Evolutionary conservation across 2,329 filamentous ascomycete species (phyloP).

Genomic region (Diaporthe longicolla): DNA sequence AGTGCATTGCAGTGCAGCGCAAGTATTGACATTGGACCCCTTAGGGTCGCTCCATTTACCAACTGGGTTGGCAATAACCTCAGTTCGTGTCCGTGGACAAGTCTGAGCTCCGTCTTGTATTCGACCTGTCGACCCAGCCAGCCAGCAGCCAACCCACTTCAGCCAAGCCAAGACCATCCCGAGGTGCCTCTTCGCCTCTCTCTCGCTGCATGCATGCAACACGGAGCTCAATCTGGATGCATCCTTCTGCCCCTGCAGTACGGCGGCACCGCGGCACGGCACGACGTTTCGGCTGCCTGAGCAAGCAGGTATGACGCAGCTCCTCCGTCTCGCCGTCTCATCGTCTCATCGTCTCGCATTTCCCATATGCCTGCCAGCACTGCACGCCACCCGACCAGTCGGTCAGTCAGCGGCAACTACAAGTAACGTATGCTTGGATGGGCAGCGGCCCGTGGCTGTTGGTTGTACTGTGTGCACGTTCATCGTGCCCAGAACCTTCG

Average conservation of each 20-base stretch:
- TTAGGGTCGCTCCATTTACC: background rate
- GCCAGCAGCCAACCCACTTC: too few relatives aligned
- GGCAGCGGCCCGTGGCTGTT: background rate
- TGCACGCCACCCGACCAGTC: background rate
- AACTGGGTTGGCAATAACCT: background rate
- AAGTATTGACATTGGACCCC: constrained; percentile 1
- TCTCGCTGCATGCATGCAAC: background rate
- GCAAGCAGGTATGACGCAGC: constrained; percentile 19
- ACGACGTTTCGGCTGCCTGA: constrained; percentile 15
- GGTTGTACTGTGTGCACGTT: background rate
- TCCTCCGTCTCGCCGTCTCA: constrained; percentile 12
- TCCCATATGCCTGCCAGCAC: background rate
- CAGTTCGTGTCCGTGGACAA: background rate
- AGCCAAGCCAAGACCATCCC: background rate
- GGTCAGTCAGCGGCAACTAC: background rate
- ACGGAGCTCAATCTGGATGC: constrained; percentile 21
- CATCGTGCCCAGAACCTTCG: background rate
- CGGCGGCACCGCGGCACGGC: constrained; percentile 26
- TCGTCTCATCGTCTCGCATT: background rate
- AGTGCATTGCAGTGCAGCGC: constrained; percentile 21
- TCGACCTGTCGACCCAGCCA: background rate
- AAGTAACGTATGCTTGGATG: background rate
- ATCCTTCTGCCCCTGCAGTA: constrained; percentile 28
- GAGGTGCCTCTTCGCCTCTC: background rate
- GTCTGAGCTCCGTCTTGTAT: background rate